These are phyloP conservation scores for Sphagnum contortum DNA, from an alignment of 225 moss, liverwort and hornwort species.

Conservation along the genomic window DNA sequence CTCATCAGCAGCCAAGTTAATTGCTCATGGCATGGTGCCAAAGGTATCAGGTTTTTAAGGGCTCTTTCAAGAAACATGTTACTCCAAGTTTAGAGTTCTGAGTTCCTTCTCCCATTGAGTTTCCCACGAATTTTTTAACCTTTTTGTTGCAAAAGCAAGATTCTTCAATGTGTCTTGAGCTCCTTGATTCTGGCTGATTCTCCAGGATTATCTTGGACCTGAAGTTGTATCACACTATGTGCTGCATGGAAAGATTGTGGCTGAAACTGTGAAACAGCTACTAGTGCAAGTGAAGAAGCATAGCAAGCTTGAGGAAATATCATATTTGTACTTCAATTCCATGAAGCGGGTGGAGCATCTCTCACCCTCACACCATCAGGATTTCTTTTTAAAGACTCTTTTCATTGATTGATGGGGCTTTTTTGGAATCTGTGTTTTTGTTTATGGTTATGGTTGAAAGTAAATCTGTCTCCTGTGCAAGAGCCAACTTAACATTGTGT, in stretches of 20 bases:
- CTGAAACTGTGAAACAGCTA: conserved; percentile 84
- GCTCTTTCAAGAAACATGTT: neutral
- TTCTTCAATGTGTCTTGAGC: neutral
- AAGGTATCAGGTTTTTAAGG: conserved; percentile 30
- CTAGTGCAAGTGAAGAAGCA: conserved; percentile 67
- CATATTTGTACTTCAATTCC: conserved; percentile 65
- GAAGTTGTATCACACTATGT: conserved; percentile 82
- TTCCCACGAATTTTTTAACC: too few species aligned
- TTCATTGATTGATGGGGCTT: too few species aligned
- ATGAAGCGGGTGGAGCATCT: conserved; percentile 63
- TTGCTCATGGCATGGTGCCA: conserved; percentile 81
- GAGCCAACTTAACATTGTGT: too few species aligned
- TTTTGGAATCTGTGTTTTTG: too few species aligned
- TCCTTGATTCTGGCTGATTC: conserved; percentile 9
- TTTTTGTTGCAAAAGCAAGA: too few species aligned
- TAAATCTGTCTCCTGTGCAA: neutral
- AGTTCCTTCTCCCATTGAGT: too few species aligned
- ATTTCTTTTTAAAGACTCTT: neutral
- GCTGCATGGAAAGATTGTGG: conserved; percentile 75
- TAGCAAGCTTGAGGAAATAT: conserved; percentile 69
- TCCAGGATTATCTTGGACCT: conserved; percentile 91
- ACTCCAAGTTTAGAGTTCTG: neutral
- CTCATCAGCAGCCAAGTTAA: conserved; percentile 83
- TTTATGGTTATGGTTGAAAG: neutral
- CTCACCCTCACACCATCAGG: neutral